These are phyloP conservation scores for Peronospora farinosa DNA, from an alignment of 352 stramenopile species.

Conservation along the genomic window DNA sequence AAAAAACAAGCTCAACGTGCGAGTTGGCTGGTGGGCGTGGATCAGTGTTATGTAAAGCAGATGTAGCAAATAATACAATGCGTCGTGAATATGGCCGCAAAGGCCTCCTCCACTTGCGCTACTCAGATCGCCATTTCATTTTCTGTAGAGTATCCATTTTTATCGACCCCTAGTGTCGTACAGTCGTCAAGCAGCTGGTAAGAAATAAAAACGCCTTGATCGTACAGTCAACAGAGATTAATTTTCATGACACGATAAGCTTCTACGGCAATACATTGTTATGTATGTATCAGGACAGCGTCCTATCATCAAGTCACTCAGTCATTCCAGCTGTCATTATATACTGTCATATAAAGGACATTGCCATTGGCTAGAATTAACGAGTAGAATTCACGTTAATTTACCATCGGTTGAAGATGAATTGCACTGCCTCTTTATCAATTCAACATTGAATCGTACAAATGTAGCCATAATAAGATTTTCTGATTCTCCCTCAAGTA, in stretches of 20 bases:
- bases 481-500: not conserved
- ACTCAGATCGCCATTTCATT: no score
- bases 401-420: constrained; percentile 1
- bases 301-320: not conserved
- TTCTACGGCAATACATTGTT: no score
- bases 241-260: not conserved
- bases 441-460: constrained; percentile 17
- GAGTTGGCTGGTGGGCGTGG: not conserved
- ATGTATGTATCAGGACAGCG: not conserved
- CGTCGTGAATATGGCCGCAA: not conserved
- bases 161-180: not conserved
- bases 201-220: not conserved
- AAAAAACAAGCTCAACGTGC: not conserved
- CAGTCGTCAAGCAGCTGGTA: not conserved
- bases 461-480: not conserved
- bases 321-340: not conserved
- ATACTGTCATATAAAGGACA: not conserved
- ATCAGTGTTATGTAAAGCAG: not conserved
- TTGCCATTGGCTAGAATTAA: no score
- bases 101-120: no score
- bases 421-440: constrained; percentile 2
- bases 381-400: no score
- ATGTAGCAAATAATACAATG: not conserved
- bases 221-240: not conserved
- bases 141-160: not conserved